These are phyloP conservation scores for Melampsora abietis-canadensis DNA, from an alignment of 1,284 basidiomycete genomes.

Conservation along the genomic window DNA sequence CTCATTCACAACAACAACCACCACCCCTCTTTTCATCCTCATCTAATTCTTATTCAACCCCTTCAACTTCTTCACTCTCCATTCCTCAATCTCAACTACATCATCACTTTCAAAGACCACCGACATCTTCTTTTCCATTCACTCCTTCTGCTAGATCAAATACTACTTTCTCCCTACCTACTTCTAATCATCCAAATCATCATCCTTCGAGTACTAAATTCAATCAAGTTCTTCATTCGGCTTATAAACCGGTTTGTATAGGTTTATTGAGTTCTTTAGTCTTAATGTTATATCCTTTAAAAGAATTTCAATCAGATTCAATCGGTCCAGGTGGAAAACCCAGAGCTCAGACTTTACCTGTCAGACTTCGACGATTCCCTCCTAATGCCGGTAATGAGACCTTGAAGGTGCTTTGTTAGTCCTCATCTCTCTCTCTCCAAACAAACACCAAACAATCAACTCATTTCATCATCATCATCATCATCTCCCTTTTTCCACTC, in stretches of 20 bases:
- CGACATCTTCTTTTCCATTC: background rate
- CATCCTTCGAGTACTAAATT: background rate
- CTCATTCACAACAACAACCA: background rate
- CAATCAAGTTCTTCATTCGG: background rate
- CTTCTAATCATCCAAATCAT: slow-evolving; percentile 2
- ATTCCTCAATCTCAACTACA: background rate
- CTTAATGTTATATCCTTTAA: slow-evolving; percentile 19
- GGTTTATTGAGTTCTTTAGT: slow-evolving; percentile 32
- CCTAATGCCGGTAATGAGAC: slow-evolving; percentile 16
- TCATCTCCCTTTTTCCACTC: background rate
- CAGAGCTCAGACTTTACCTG: slow-evolving; percentile 27
- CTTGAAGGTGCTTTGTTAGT: slow-evolving; percentile 27
- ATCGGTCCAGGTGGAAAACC: slow-evolving; percentile 13
- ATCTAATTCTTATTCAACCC: background rate
- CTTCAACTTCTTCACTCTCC: slow-evolving; percentile 14
- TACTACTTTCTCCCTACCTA: background rate
- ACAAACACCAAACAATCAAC: background rate
- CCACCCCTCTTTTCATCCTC: background rate
- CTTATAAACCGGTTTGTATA: slow-evolving; percentile 23
- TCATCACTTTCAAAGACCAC: background rate
- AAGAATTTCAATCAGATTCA: slow-evolving; percentile 16
- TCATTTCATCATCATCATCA: background rate
- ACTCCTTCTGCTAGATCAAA: background rate
- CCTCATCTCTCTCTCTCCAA: slow-evolving; percentile 3
- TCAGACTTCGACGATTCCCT: slow-evolving; percentile 14